A percentile compares a stretch with the other conserved stretches of the same genome.
Evolutionary conservation across 768 basidiomycete genomes (phyloP).

Genomic region (Hericium erinaceus): DNA sequence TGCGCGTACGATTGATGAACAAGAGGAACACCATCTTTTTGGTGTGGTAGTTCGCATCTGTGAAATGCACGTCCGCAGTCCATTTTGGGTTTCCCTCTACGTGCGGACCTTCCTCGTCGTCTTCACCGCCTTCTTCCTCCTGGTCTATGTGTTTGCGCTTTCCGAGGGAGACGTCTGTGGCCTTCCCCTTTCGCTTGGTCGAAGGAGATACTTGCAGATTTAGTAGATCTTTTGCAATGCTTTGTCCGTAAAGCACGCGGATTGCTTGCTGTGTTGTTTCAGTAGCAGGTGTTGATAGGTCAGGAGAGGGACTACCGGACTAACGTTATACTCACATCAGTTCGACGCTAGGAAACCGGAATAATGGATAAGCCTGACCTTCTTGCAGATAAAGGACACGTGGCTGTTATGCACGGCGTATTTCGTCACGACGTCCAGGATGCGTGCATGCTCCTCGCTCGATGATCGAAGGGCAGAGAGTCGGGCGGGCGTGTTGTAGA

Average conservation of each 20-base stretch:
- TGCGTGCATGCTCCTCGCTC: constrained; percentile 87
- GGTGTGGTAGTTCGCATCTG: constrained; percentile 80
- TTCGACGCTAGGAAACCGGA: not conserved
- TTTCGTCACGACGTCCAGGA: constrained; percentile 84
- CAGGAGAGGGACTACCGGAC: constrained; percentile 56
- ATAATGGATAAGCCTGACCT: constrained; percentile 35
- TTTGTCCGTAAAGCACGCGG: constrained; percentile 69
- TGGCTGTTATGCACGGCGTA: constrained; percentile 92
- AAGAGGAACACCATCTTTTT: constrained; percentile 81
- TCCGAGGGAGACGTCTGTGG: constrained; percentile 20
- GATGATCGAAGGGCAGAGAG: constrained; percentile 74
- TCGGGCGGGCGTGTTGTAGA: constrained; percentile 87
- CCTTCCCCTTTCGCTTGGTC: constrained; percentile 27
- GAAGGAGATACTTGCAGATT: constrained; percentile 22
- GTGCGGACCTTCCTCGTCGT: constrained; percentile 22
- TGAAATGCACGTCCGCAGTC: constrained; percentile 68
- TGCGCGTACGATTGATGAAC: constrained; percentile 84
- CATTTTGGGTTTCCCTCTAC: constrained; percentile 38
- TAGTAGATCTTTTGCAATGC: constrained; percentile 70
- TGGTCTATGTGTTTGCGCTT: constrained; percentile 9
- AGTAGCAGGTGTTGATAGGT: constrained; percentile 68
- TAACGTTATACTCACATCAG: constrained; percentile 33
- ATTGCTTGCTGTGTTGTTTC: constrained; percentile 65
- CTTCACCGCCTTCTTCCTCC: constrained; percentile 17
- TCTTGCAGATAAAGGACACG: constrained; percentile 86